Base-by-base conservation (phyloP, 768 basidiomycete genomes). In the Mycena olivaceomarginata region DNA sequence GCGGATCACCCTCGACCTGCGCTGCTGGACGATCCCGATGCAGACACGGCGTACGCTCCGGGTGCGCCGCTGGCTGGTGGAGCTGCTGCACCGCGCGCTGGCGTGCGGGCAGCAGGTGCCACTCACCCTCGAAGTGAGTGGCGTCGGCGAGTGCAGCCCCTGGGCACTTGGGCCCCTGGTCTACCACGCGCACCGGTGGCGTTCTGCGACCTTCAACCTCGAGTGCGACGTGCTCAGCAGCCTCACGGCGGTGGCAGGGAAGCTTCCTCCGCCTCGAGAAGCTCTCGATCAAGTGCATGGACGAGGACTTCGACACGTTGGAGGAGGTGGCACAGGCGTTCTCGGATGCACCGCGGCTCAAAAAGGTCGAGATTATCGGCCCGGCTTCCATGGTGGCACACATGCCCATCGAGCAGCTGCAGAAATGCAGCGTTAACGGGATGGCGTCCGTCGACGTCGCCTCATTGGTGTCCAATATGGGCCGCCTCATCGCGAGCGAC, bases 1-100 rank as follows among this genome's bases (percentile, higher is more conserved):
- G 1, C 37, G 5, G 1, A 70, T 76, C n/a, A 40, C n/a, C 7
- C 37, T 76, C 11, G 75, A 76, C 37, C 20, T 76, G 63, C 68
- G 75, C 10, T 70, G 63, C 63, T 76, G 75, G 75, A 60, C 43
- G 31, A 6, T n/a, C 25, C 16, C 48, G 20, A 15, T 41, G 15
- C 18, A 51, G 13, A 43, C 39, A 8, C 11, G 12, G 6, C 43
- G 37, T 39, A 16, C 67, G 48, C 53, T 62, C 41, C 16, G 9
- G 15, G n/a, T 18, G 9, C 67, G 51, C 13, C 22, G 64, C 18
- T 8, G n/a, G 46, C 64, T 64, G 39, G 13, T 75, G 5, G 18
- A 20, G 3, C 11, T 63, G n/a, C 67, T 75, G 1, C 2, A 37
- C 2, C 6, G 3, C n/a, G 74, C 74, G 31, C 43, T 75, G 22